These are phyloP conservation scores for Rhododendron ferrugineum DNA, from an alignment of 148 eudicot species.

Conservation along the genomic window DNA sequence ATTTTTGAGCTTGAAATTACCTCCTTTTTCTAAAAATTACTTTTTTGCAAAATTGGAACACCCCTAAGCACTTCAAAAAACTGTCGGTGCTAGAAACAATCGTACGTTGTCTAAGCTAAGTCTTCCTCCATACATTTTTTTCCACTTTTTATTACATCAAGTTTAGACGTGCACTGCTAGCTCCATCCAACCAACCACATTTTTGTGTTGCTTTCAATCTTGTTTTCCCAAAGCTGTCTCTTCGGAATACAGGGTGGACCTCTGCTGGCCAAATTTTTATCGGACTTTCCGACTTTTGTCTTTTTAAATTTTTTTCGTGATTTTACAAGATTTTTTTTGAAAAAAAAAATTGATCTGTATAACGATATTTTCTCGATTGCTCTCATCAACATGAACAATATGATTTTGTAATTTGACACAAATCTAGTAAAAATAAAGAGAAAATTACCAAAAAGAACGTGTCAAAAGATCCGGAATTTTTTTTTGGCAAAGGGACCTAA, in stretches of 20 bases:
- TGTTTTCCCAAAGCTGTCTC: background rate
- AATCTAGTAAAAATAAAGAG: background rate
- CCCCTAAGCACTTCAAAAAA: background rate
- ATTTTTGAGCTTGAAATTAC: too few species aligned
- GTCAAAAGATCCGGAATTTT: too few species aligned
- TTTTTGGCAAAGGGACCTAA: too few species aligned
- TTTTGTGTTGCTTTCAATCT: background rate
- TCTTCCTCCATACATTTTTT: background rate
- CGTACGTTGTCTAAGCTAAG: background rate
- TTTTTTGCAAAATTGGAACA: too few species aligned
- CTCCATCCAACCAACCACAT: background rate
- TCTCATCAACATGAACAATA: background rate
- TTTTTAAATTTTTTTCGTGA: too few species aligned
- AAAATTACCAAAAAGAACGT: too few species aligned
- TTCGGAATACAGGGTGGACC: too few species aligned
- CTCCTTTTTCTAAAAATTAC: too few species aligned
- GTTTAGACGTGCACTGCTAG: background rate
- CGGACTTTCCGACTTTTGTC: background rate
- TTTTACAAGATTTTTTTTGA: too few species aligned
- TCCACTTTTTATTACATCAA: background rate
- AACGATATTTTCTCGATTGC: background rate
- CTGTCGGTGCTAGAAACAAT: background rate
- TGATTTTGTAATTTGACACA: too few species aligned
- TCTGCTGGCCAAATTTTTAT: too few species aligned
- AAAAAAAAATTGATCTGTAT: too few species aligned